Base-by-base conservation (phyloP, 1,284 basidiomycete species). In the Fomitopsis schrenkii region DNA sequence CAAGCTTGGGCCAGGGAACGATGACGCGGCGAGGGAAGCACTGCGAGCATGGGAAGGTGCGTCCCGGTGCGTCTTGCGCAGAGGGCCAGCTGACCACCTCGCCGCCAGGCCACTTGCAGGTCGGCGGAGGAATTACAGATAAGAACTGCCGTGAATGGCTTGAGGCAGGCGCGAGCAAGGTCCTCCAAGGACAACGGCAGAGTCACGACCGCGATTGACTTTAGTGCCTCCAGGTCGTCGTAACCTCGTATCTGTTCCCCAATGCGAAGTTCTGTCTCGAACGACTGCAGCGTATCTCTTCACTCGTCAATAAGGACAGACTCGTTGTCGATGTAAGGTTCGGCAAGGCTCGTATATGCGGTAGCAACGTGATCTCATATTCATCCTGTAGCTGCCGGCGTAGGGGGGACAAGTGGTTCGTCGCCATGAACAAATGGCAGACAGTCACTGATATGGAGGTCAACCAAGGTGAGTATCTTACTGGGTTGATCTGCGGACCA, bases 361-460 rank as follows among this genome's bases (percentile, higher is more conserved):
- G 42, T 30, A 26, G 36, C 10, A 30, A 12, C 41, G n/a, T 44
- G 26, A 36, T 41, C 35, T 12, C 19, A 22, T 15, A n/a, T 9
- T 5, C 6, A 15, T 36, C 15, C 62, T 3, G 45, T 57, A 97
- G 97, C 73, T 99, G 97, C 76, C 87, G 97, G 22, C 84, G 86
- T 67, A 79, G 86, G 70, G 90, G 80, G 14, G 77, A 86, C 41
- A 87, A 80, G 65, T 99, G 97, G 97, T 81, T 95, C 41, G 93
- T 99, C 7, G 96, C 97, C 0, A 98, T 97, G 95, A 98, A 99
- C 77, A 94, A 95, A 71, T 99, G 97, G 97, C 96, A 98, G 74
- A 91, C 93, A 61, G 84, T 98, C 59, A 98, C 97, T 0, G 93
- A 98, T 70, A 94, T 95, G 88, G 89, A 93, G 70, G 93, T 99